Evolutionary conservation across 2,329 filamentous ascomycete genomes (phyloP).

Genomic region (Pseudogymnoascus sp.): DNA sequence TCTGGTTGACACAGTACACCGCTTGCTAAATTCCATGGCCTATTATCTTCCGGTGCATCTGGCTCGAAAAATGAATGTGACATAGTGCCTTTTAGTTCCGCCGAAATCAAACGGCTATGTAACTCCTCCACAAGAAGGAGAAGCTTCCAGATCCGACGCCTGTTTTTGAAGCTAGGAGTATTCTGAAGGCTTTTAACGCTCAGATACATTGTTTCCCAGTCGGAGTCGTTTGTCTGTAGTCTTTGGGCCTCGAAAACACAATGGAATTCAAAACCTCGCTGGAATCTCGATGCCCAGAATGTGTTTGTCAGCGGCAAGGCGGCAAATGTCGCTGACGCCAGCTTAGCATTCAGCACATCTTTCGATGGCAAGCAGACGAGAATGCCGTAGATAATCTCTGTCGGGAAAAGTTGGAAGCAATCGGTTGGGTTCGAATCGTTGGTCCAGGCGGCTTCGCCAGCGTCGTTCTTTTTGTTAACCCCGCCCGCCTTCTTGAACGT

Average conservation of each 20-base stretch:
- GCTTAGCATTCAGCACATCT: conserved; percentile 4
- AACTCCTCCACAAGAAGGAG: not conserved
- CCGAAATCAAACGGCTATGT: not conserved
- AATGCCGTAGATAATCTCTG: not conserved
- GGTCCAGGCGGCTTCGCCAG: not conserved
- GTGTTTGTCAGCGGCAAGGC: not conserved
- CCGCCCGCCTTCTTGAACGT: not conserved
- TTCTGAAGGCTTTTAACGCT: not conserved
- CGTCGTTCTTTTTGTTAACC: not conserved
- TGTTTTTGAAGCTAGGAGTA: not conserved
- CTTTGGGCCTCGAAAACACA: not conserved
- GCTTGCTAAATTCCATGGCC: not conserved
- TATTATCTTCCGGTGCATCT: not conserved
- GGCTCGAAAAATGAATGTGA: not conserved
- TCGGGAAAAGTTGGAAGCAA: not conserved
- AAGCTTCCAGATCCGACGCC: not conserved
- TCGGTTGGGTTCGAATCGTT: not conserved
- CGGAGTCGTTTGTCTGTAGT: not conserved
- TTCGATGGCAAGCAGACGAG: not conserved
- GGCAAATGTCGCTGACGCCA: not conserved
- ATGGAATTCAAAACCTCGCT: not conserved
- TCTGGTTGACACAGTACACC: not conserved
- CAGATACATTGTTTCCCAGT: not conserved
- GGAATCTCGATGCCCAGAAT: not conserved
- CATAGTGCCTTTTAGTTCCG: not conserved